A percentile compares a stretch with the other conserved stretches of the same genome.
phyloP scores from a whole-genome alignment of 139 green algal species.

The Auxenochlorella protothecoides region DNA sequence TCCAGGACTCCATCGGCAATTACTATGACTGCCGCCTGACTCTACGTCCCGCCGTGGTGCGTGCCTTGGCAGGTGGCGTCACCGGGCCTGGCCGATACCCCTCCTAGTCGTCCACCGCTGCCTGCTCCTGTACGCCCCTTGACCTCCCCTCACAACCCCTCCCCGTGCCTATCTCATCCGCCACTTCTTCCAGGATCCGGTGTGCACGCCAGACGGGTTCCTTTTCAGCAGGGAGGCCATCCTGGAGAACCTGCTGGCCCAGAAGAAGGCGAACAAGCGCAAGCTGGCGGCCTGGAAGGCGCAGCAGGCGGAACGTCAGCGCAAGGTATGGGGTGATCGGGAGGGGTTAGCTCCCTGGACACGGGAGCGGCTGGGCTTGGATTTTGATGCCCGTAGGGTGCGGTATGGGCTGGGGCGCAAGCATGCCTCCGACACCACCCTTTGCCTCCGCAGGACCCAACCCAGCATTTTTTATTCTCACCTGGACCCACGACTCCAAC shows the following conservation, averaged over 20 bases:
- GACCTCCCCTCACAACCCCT: neutral
- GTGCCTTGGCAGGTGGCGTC: neutral
- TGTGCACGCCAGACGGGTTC: constrained; percentile 65
- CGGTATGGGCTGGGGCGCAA: no score
- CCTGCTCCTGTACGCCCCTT: neutral
- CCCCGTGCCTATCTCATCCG: neutral
- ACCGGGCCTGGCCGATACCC: no score
- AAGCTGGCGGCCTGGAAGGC: constrained; percentile 66
- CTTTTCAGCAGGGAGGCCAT: constrained; percentile 81
- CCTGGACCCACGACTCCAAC: no score
- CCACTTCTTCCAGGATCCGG: constrained; percentile 55
- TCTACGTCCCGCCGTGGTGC: constrained; percentile 59
- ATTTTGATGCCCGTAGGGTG: no score
- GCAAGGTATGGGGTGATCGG: constrained; percentile 35
- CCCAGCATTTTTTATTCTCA: no score
- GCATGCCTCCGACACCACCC: no score
- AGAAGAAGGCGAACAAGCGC: constrained; percentile 80
- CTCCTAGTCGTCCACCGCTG: neutral
- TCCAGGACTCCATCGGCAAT: constrained; percentile 76
- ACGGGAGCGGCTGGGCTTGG: no score
- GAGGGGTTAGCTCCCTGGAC: no score
- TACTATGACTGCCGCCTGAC: constrained; percentile 84
- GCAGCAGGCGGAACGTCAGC: constrained; percentile 41
- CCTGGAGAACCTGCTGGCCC: constrained; percentile 66
- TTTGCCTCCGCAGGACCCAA: neutral